Conservation (phyloP, 768 basidiomycete genomes). For the Termitomyces sp. region DNA sequence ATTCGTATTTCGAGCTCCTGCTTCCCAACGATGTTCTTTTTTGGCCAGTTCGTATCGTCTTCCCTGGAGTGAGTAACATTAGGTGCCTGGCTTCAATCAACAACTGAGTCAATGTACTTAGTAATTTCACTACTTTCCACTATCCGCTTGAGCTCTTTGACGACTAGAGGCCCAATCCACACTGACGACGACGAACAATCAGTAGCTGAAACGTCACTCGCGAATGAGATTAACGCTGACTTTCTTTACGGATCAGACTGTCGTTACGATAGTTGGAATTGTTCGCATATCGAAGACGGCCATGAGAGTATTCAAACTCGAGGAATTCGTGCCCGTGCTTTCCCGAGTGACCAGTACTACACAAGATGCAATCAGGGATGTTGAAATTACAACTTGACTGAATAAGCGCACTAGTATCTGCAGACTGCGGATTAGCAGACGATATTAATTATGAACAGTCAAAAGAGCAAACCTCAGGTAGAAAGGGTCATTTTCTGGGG, state of each 20-base stretch:
- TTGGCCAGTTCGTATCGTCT: constrained; percentile 98
- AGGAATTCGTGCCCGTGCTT: constrained; percentile 98
- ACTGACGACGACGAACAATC: constrained; percentile 43
- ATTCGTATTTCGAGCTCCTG: constrained; percentile 96
- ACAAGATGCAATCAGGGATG: not conserved
- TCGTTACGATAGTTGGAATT: constrained; percentile 99
- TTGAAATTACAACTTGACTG: not conserved
- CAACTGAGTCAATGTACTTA: constrained; percentile 53
- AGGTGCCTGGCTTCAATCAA: not conserved
- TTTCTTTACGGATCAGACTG: constrained; percentile 97
- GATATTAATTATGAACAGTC: not conserved
- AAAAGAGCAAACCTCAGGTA: constrained; percentile 61
- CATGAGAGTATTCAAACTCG: constrained; percentile 97
- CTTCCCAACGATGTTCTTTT: constrained; percentile 98
- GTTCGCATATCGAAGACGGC: constrained; percentile 95
- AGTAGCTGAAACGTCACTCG: not conserved
- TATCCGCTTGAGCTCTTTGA: constrained; percentile 93
- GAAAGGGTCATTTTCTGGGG: constrained; percentile 70
- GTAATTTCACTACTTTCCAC: constrained; percentile 92
- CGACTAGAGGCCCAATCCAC: constrained; percentile 90
- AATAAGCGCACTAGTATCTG: constrained; percentile 45
- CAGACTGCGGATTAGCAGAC: constrained; percentile 8
- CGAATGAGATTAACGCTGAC: constrained; percentile 43
- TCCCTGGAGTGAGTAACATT: constrained; percentile 53
- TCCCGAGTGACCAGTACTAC: constrained; percentile 95